These are phyloP conservation scores for Dictyostelium firmibasis DNA, from an alignment of 78 protist species.

Conservation along the genomic window DNA sequence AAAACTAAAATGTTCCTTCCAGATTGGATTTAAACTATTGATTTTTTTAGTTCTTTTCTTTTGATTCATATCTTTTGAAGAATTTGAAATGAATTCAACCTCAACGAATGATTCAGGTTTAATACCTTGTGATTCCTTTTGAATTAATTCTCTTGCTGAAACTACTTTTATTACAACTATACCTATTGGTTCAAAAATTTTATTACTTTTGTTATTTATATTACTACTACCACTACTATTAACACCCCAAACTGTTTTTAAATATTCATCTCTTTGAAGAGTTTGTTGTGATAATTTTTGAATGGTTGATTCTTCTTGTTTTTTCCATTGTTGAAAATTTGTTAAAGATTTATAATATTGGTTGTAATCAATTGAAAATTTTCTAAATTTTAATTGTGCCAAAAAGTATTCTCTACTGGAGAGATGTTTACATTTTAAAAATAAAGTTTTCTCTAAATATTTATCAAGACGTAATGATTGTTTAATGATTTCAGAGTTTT, in stretches of 20 bases:
- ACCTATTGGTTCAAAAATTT: conserved; percentile 48
- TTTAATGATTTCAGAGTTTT: conserved; percentile 5
- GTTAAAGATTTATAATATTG: conserved; percentile 15
- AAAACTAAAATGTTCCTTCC: conserved; percentile 56
- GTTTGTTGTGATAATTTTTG: neutral
- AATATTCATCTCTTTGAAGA: conserved; percentile 31
- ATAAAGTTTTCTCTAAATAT: conserved; percentile 38
- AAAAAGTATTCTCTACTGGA: conserved; percentile 30
- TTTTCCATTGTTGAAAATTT: neutral
- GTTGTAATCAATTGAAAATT: conserved; percentile 6
- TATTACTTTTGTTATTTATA: neutral
- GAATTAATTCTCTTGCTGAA: conserved; percentile 35
- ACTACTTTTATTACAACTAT: conserved; percentile 47
- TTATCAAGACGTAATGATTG: conserved; percentile 18
- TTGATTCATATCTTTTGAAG: neutral
- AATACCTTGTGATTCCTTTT: neutral
- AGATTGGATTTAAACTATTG: conserved; percentile 5
- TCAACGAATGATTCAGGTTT: conserved; percentile 40
- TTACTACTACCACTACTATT: neutral
- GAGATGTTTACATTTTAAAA: neutral
- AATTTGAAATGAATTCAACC: neutral
- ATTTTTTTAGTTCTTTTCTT: conserved; percentile 45
- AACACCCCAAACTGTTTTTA: conserved; percentile 41
- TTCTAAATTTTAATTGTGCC: conserved; percentile 37
- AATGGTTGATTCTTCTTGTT: conserved; percentile 13